A percentile compares a stretch with the other conserved stretches of the same genome.
phyloP scores from a whole-genome alignment of 306 rosid species.

The Quercus parvula region DNA sequence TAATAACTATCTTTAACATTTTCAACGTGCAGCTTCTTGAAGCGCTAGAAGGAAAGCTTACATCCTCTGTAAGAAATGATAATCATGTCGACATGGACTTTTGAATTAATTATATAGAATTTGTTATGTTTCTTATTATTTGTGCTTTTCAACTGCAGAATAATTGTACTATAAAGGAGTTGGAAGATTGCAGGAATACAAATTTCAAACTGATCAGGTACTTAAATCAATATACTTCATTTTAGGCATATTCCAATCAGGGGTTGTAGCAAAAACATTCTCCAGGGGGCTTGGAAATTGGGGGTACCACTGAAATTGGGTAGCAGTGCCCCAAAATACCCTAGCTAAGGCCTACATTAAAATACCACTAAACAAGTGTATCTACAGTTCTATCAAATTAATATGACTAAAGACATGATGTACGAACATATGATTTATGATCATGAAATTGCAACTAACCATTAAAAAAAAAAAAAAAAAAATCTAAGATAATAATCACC shows the following conservation, averaged over 20 bases:
- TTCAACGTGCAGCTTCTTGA: conserved; percentile 53
- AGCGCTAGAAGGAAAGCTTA: conserved; percentile 42
- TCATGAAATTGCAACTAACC: too few relatives aligned
- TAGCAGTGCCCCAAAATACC: too few relatives aligned
- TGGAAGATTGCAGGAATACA: conserved; percentile 61
- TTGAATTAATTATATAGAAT: conserved; percentile 9
- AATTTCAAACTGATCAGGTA: conserved; percentile 67
- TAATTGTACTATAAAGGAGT: conserved; percentile 38
- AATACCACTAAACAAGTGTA: too few relatives aligned
- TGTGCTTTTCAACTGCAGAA: conserved; percentile 44
- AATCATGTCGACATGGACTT: conserved; percentile 47
- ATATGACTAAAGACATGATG: too few relatives aligned
- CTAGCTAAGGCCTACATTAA: too few relatives aligned
- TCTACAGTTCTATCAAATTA: too few relatives aligned
- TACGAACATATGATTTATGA: too few relatives aligned
- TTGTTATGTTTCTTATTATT: conserved; percentile 20
- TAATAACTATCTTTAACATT: conserved; percentile 23
- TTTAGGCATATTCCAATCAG: not conserved
- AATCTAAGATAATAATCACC: too few relatives aligned
- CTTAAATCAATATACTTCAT: not conserved
- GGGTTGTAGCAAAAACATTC: not conserved
- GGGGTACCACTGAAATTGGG: not conserved
- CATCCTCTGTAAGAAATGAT: conserved; percentile 32
- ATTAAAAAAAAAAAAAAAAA: too few relatives aligned
- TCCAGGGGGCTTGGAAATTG: not conserved